A percentile compares a stretch with the other conserved stretches of the same genome.
Evolutionary conservation across 352 stramenopile genomes (phyloP).

Genomic region (Phytophthora pini): DNA sequence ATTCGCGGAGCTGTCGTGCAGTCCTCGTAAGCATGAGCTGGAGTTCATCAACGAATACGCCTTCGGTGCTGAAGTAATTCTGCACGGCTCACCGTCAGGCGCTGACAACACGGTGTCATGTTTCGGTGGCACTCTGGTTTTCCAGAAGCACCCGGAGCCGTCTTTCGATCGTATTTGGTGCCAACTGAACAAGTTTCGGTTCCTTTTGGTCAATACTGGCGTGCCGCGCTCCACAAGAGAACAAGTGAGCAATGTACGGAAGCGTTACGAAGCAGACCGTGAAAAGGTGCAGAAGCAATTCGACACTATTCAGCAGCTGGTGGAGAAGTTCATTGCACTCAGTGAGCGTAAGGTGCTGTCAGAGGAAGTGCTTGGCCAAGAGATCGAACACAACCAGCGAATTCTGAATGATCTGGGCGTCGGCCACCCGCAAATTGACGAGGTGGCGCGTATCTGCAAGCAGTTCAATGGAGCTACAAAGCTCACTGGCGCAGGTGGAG

Average conservation of each 20-base stretch:
- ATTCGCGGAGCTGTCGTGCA: slow-evolving; percentile 48
- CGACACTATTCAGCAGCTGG: slow-evolving; percentile 81
- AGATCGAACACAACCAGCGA: slow-evolving; percentile 79
- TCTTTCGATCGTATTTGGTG: slow-evolving; percentile 54
- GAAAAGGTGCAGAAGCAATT: slow-evolving; percentile 63
- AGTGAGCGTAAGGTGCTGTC: slow-evolving; percentile 46
- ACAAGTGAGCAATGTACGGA: slow-evolving; percentile 81
- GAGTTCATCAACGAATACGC: slow-evolving; percentile 87
- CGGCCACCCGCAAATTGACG: slow-evolving; percentile 83
- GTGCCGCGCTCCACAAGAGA: slow-evolving; percentile 89
- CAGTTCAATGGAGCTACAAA: slow-evolving; percentile 80
- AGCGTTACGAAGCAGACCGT: slow-evolving; percentile 61
- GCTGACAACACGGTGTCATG: slow-evolving; percentile 93
- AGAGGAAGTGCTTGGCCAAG: slow-evolving; percentile 46
- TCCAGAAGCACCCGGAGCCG: slow-evolving; percentile 60
- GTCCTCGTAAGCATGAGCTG: slow-evolving; percentile 29
- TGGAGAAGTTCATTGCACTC: slow-evolving; percentile 62
- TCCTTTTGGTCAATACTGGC: slow-evolving; percentile 92
- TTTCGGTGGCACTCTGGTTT: slow-evolving; percentile 88
- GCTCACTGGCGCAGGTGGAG: slow-evolving; percentile 89
- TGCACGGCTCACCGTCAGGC: slow-evolving; percentile 91
- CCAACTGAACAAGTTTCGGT: slow-evolving; percentile 75
- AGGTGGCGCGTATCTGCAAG: slow-evolving; percentile 68
- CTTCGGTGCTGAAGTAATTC: slow-evolving; percentile 88
- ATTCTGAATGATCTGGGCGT: slow-evolving; percentile 85